A percentile compares a stretch with the other conserved stretches of the same genome.
phyloP scores from a whole-genome alignment of 768 basidiomycete species.

The Agaricus subrufescens region DNA sequence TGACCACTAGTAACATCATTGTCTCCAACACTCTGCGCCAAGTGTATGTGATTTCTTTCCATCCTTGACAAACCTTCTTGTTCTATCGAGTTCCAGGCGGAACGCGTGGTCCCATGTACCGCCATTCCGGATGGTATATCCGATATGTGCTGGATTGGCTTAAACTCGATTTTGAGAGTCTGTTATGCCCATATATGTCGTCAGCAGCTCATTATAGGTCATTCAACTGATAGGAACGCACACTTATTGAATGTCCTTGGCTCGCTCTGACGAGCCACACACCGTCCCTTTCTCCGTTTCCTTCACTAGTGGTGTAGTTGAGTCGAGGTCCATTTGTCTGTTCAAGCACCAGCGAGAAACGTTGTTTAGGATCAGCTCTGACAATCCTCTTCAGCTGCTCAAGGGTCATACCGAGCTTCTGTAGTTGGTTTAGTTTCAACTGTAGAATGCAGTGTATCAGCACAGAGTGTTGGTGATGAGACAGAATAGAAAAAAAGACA shows the following conservation, averaged over 20 bases:
- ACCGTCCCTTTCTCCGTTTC: conserved; percentile 19
- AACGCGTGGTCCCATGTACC: conserved; percentile 73
- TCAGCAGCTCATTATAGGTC: neutral
- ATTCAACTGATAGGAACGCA: conserved; percentile 19
- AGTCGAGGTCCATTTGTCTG: conserved; percentile 16
- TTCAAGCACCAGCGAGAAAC: conserved; percentile 59
- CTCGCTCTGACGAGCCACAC: conserved; percentile 89
- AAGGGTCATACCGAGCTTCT: conserved; percentile 56
- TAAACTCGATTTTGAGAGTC: conserved; percentile 67
- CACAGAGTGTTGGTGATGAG: neutral
- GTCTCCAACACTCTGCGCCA: conserved; percentile 73
- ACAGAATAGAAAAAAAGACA: conserved; percentile 8
- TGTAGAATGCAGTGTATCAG: neutral
- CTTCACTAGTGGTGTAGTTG: conserved; percentile 14
- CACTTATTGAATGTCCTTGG: conserved; percentile 86
- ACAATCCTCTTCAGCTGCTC: conserved; percentile 58
- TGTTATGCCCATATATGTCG: conserved; percentile 33
- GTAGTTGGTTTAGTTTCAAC: conserved; percentile 40
- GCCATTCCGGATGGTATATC: conserved; percentile 70
- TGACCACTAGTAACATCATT: conserved; percentile 72
- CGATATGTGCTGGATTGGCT: conserved; percentile 45
- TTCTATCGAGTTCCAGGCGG: conserved; percentile 72
- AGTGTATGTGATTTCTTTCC: conserved; percentile 88
- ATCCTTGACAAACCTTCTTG: conserved; percentile 75
- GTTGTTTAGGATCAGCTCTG: conserved; percentile 57